Base-by-base conservation (phyloP, 1,284 basidiomycete species). In the Anthracocystis setariae region DNA sequence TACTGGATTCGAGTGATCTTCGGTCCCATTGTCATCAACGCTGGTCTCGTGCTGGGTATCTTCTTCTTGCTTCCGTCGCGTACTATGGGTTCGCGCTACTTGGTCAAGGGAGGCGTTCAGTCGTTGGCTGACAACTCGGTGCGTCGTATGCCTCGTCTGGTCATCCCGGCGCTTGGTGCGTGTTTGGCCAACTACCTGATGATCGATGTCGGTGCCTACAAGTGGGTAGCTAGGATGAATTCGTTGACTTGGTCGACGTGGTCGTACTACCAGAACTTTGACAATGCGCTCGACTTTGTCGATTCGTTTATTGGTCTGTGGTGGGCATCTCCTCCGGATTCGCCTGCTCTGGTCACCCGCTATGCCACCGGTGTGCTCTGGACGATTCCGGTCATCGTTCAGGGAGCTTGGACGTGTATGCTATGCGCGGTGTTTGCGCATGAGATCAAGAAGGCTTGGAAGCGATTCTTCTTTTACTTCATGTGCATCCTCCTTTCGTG, bases 331-430 rank as follows among this genome's bases (percentile, higher is more conserved):
- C 77, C 77, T 23, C 75, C 75, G 10, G 63, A 67, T 13, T 44
- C 55, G 33, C 77, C 77, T 7, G 64, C 65, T 15, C 39, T 76
- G 9, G 72, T 76, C 20, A 67, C 73, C 7, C 60, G 62, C 8
- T 79, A 79, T 39, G 77, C 77, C 25, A 79, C 77, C 33, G 77
- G 77, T 68, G 74, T 79, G 37, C 75, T 79, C 23, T 79, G 77
- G 77, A 79, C 77, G 8, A 74, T 77, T 33, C 77, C 77, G 13
- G 60, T 79, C 29, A 77, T 77, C 25, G 73, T 79, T 12, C 73
- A 75, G 39, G 62, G 66, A 32, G 65, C 64, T 10, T 79, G 77
- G 77, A 76, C 74, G 8, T 70, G 65, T 29, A 66, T 73, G 60
- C 61, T 66, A 5, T 73, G 69, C 49, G 77, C 73, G 20, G 61